These are phyloP conservation scores for Xylaria longipes DNA, from an alignment of 495 filamentous ascomycete genomes.

Conservation along the genomic window DNA sequence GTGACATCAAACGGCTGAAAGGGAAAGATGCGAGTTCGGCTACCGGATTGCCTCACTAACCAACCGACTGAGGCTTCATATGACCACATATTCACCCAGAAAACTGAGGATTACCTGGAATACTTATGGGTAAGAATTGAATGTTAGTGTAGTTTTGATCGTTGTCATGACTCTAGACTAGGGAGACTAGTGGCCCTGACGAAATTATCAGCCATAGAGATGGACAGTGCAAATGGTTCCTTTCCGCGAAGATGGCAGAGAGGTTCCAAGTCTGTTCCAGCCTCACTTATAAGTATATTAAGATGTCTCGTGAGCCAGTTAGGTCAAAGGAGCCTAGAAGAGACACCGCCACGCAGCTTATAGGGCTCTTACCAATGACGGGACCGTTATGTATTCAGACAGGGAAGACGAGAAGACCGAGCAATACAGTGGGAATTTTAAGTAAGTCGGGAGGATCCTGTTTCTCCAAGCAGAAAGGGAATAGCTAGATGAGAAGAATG, in stretches of 20 bases:
- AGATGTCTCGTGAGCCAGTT: background rate
- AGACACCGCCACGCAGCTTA: background rate
- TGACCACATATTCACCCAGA: background rate
- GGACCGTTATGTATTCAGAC: background rate
- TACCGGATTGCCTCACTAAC: background rate
- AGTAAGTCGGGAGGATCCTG: background rate
- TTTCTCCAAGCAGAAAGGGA: background rate
- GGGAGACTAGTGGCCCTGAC: background rate
- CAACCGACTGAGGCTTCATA: background rate
- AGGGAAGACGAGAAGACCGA: background rate
- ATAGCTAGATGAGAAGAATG: background rate
- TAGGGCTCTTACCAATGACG: background rate
- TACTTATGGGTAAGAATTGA: background rate
- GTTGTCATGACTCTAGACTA: background rate
- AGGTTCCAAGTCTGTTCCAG: background rate
- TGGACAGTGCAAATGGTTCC: background rate
- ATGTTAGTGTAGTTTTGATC: background rate
- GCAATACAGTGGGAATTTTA: background rate
- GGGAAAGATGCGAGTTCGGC: background rate
- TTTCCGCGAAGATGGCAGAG: background rate
- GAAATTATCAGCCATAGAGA: background rate
- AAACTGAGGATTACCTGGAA: background rate
- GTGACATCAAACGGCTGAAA: background rate
- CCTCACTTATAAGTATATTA: background rate
- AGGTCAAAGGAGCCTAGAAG: background rate